phyloP scores from a whole-genome alignment of 2,329 filamentous ascomycete species.

The Stromatinia cepivora region DNA sequence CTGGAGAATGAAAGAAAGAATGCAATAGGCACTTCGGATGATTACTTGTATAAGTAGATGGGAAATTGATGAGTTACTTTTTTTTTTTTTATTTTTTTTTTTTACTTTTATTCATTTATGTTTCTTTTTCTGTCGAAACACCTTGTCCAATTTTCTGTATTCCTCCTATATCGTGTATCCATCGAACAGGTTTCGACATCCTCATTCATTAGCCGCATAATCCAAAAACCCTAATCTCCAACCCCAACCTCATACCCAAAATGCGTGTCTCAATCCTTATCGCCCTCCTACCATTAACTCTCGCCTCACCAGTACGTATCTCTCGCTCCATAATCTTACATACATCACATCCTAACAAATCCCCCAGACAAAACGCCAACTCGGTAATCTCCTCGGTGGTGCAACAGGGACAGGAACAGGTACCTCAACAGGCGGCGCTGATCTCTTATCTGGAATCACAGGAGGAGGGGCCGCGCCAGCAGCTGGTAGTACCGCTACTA shows the following conservation, averaged over 20 bases:
- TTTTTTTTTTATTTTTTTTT: background rate
- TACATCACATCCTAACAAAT: background rate
- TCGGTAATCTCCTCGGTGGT: background rate
- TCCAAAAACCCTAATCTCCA: background rate
- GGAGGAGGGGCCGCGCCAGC: background rate
- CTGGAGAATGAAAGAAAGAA: background rate
- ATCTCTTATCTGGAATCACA: background rate
- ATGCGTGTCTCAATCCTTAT: constrained; percentile 16
- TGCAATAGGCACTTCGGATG: background rate
- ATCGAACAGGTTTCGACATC: constrained; percentile 1
- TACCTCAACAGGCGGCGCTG: background rate
- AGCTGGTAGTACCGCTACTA: too few species aligned
- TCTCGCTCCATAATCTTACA: background rate
- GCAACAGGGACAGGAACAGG: background rate
- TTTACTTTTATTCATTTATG: too few species aligned
- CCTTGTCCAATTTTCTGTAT: background rate
- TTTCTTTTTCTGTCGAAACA: background rate
- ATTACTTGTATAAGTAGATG: background rate
- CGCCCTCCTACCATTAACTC: background rate
- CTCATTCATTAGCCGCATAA: background rate
- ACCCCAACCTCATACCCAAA: too few species aligned
- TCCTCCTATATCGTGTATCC: background rate
- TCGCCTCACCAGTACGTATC: constrained; percentile 7
- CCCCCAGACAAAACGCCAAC: background rate
- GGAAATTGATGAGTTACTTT: too few species aligned